phyloP scores from a whole-genome alignment of 2,329 filamentous ascomycete species.

The Exophiala sp. region DNA sequence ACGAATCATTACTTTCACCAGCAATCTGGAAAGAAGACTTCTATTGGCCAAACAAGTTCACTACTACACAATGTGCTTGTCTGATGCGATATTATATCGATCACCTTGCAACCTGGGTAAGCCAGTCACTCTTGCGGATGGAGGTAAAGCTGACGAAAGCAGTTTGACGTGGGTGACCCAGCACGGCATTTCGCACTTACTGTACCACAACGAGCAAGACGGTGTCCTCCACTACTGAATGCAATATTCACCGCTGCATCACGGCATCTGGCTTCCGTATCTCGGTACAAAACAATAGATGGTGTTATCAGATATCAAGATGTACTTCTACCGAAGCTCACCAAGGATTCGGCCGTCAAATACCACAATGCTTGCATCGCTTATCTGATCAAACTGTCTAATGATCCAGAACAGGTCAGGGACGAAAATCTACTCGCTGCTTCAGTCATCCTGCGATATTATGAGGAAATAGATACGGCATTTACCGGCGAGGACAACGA shows the following conservation, averaged over 20 bases:
- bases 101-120: slow-evolving; percentile 27
- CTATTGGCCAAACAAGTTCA: slow-evolving; percentile 28
- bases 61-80: slow-evolving; percentile 28
- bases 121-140: neutral
- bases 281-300: slow-evolving; percentile 16
- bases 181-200: slow-evolving; percentile 23
- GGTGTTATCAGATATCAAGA: slow-evolving; percentile 21
- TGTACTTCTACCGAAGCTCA: slow-evolving; percentile 23
- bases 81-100: slow-evolving; percentile 30
- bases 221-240: slow-evolving; percentile 27
- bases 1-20: slow-evolving; percentile 23
- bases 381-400: slow-evolving; percentile 31
- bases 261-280: slow-evolving; percentile 21
- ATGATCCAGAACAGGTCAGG: slow-evolving; percentile 38
- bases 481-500: slow-evolving; percentile 42
- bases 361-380: slow-evolving; percentile 32
- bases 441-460: slow-evolving; percentile 55
- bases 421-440: slow-evolving; percentile 55
- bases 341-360: slow-evolving; percentile 27
- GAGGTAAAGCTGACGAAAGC: slow-evolving; percentile 4
- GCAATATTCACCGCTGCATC: slow-evolving; percentile 28
- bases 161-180: slow-evolving; percentile 29
- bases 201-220: slow-evolving; percentile 26
- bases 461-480: slow-evolving; percentile 53
- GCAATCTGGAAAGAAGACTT: slow-evolving; percentile 27